phyloP scores from a whole-genome alignment of 129 eudicot species.

The sunflower (Helianthus annuus) region HanXRQr2.0-SUNRISE NC_035436.2:190462319-190462818 shows the following conservation, averaged over 20 bases:
- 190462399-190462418: neutral
- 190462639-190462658: neutral
- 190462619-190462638: neutral
- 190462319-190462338: neutral
- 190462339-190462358: neutral
- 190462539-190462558: neutral
- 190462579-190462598: constrained; percentile 1
- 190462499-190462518: neutral
- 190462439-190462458: constrained; percentile 2
- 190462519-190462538: neutral
- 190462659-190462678: neutral
- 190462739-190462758: constrained; percentile 13
- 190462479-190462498: neutral
- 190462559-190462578: neutral
- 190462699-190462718: neutral
- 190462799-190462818: neutral
- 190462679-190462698: neutral
- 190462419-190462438: neutral
- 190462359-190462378: neutral
- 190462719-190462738: constrained; percentile 6
- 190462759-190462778: constrained; percentile 7
- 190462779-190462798: neutral
- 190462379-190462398: neutral
- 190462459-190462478: neutral
- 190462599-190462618: neutral